Evolutionary conservation across 2,329 filamentous ascomycete genomes (phyloP).

Genomic region (Lizonia empirigonia): DNA sequence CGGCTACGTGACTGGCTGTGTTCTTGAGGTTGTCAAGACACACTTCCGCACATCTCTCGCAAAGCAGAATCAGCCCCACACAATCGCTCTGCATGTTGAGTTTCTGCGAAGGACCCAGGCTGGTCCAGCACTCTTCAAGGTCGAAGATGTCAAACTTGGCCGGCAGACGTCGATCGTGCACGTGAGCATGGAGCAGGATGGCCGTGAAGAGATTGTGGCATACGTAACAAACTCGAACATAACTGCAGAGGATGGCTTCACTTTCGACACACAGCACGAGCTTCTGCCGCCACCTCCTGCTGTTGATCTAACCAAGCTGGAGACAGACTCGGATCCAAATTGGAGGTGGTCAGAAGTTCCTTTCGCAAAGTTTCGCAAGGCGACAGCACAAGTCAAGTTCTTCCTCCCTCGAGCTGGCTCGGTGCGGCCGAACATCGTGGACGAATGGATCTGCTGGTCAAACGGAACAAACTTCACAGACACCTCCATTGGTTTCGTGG

Average conservation of each 20-base stretch:
- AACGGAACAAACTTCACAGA: slow-evolving; percentile 68
- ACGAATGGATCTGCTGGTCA: slow-evolving; percentile 70
- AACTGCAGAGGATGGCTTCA: slow-evolving; percentile 62
- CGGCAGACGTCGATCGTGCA: slow-evolving; percentile 68
- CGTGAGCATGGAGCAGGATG: slow-evolving; percentile 62
- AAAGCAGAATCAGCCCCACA: slow-evolving; percentile 65
- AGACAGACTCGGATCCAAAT: slow-evolving; percentile 52
- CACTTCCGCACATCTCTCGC: slow-evolving; percentile 66
- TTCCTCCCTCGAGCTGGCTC: slow-evolving; percentile 59
- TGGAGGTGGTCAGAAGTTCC: slow-evolving; percentile 57
- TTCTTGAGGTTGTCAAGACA: slow-evolving; percentile 63
- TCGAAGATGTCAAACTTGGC: slow-evolving; percentile 69
- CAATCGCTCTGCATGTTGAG: slow-evolving; percentile 67
- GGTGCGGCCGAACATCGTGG: slow-evolving; percentile 51
- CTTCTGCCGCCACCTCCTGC: slow-evolving; percentile 54
- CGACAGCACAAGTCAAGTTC: slow-evolving; percentile 57
- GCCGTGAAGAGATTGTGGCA: slow-evolving; percentile 65
- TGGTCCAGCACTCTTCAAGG: slow-evolving; percentile 62
- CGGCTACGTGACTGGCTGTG: slow-evolving; percentile 68
- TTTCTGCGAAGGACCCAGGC: slow-evolving; percentile 68
- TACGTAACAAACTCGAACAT: slow-evolving; percentile 71
- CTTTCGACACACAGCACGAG: slow-evolving; percentile 61
- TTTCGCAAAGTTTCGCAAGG: slow-evolving; percentile 55
- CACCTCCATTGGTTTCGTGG: slow-evolving; percentile 66
- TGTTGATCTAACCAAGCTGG: slow-evolving; percentile 52